A percentile compares a stretch with the other conserved stretches of the same genome.
phyloP scores from a whole-genome alignment of 2,329 filamentous ascomycete species.

The Exophiala alcalophila region DNA sequence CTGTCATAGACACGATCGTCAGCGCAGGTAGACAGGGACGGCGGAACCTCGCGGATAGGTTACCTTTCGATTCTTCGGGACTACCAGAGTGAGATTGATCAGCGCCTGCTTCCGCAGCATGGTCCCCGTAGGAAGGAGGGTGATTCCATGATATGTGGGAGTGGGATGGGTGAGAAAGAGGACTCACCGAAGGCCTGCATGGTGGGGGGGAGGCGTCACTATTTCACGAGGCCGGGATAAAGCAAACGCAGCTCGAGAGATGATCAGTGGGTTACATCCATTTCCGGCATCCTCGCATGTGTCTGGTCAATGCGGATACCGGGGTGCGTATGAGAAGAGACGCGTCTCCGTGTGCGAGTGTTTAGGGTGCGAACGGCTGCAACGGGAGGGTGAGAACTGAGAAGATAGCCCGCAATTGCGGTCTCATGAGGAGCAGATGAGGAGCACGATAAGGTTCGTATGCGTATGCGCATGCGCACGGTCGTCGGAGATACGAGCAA shows the following conservation, averaged over 20 bases:
- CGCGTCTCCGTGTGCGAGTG: too few species aligned
- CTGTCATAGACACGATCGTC: slow-evolving; percentile 44
- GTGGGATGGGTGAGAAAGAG: slow-evolving; percentile 16
- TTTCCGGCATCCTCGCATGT: too few species aligned
- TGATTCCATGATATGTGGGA: background rate
- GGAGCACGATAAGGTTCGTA: too few species aligned
- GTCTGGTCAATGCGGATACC: too few species aligned
- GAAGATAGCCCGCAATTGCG: too few species aligned
- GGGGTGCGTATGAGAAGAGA: too few species aligned
- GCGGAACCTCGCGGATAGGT: background rate
- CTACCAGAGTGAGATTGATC: slow-evolving; percentile 39
- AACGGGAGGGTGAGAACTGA: too few species aligned
- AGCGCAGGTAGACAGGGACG: background rate
- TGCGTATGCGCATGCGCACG: too few species aligned
- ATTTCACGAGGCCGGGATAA: slow-evolving; percentile 6
- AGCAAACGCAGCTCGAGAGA: background rate
- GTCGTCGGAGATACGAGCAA: too few species aligned
- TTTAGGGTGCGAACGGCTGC: too few species aligned
- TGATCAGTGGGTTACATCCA: slow-evolving; percentile 16
- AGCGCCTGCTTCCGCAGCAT: slow-evolving; percentile 45
- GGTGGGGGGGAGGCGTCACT: slow-evolving; percentile 9
- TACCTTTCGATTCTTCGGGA: slow-evolving; percentile 51
- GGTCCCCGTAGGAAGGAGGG: slow-evolving; percentile 23
- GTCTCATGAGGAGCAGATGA: too few species aligned
- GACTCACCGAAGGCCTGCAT: slow-evolving; percentile 41